Evolutionary conservation across 2,329 filamentous ascomycete genomes (phyloP), one percentile per base, ranked within the genome.

Genomic region (Drechslerella dactyloides): DNA sequence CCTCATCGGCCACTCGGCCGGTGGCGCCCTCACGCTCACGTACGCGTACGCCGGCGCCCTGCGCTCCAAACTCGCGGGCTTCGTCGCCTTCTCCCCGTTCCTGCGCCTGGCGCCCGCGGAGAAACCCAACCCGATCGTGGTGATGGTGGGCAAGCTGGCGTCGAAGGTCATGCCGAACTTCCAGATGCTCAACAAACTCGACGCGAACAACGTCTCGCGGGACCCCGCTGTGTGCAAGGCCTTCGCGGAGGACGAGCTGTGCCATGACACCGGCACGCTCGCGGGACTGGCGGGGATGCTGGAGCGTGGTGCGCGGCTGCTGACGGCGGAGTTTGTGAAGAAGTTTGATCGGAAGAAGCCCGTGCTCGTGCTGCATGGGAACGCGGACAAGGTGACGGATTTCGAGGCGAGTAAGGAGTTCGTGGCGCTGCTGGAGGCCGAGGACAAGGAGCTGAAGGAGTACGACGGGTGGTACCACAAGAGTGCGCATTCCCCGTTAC

Each of bases 1-100:
- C 80, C 84, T 97, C 19, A 87, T 94, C 82, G 93, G 93, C 59
- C 91, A 96, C 80, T 92, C 89, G 21, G 96, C 96, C 91, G 93
- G 93, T 74, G 93, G 93, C 69, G 90, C 87, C 23, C 85, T 96
- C 80, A 85, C 87, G 4, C 81, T 96, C 7, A 87, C 85, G 48
- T 88, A 86, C 75, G 81, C 78, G 13, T 52, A 74, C 76, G 23
- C 74, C 74, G n/a, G 77, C 75, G 13, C 77, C 75, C 21, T 78
- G 75, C 70, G 79, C 80, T 30, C 77, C 77, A 50, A 82, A 80
- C 19, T 83, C 81, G 2, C 74, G 75, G 76, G 76, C 27, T 74
- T 74, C n/a, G 69, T 72, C 5, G 74, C 70, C 35, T 75, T 74
- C 79, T 83, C 85, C n/a, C 92, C 93, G 1, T 91, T 94, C 77